Base-by-base conservation (phyloP, 1,139 yeast genomes). In the Pichia sorboxylosa region DNA sequence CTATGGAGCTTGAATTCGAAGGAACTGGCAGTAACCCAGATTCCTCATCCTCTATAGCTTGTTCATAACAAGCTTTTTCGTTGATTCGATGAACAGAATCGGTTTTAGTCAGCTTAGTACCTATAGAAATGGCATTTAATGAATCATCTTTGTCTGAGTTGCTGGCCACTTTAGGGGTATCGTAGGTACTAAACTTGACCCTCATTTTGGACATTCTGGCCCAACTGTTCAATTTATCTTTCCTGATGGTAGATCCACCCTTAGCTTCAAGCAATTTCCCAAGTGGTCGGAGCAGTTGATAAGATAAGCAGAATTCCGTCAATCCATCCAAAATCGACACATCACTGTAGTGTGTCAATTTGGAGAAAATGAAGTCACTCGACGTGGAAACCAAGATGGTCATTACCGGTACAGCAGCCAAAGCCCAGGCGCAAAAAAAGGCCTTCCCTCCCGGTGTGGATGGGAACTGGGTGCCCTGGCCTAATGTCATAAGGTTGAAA, bases 351-450 rank as follows among this genome's bases (percentile, higher is more conserved):
- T 34, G 32, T 14, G 39, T 45, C 30, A 42, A 36, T 39, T 36
- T 45, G 26, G 35, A 48, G 36, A 28, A 52, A 17, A 22, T 55
- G 57, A 48, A 65, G 75, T 23, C 92, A 38, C 87, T 82, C 29
- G 79, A 58, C 35, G 73, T 73, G 2, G 90, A 77, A 24, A 84
- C 73, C 31, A 84, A 61, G 13, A 79, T 76, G 0, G 94, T 80
- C 92, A 84, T 83, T 38, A 83, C 60, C 0, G 95, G 95, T 13
- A 84, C 79, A 0, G 94, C 94, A 6, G 73, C 61, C 16, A 83
- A 53, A 0, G 87, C 79, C 94, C 94, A 84, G 4, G 72, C 55
- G 9, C 81, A 73, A 47, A 83, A 84, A 44, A 83, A 73, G 1
- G 77, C 69, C 28, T 81, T 58, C 0, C 93, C 93, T 6, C 81